A percentile compares a stretch with the other conserved stretches of the same genome.
These are phyloP conservation scores for Aspergillus bridgeri DNA, from an alignment of 495 filamentous ascomycete species.

Conservation along the genomic window DNA sequence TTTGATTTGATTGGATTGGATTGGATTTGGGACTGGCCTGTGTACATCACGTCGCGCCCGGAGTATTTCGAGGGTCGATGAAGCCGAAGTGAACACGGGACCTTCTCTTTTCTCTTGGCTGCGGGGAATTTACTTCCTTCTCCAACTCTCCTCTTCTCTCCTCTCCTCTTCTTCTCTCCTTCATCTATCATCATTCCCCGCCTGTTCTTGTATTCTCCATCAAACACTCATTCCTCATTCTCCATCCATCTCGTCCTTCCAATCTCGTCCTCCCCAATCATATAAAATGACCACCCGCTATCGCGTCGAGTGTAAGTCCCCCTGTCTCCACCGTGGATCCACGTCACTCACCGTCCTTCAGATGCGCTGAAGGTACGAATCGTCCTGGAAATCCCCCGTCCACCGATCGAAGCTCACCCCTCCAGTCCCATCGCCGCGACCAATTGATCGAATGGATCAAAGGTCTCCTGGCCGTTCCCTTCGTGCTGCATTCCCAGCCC, in stretches of 20 bases:
- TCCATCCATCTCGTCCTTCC: background rate
- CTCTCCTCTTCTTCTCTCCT: background rate
- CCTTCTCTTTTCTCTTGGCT: background rate
- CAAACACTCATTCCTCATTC: background rate
- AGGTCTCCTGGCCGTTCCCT: constrained; percentile 90
- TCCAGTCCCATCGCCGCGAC: constrained; percentile 75
- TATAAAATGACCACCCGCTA: constrained; percentile 79
- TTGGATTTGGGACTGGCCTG: too few species aligned
- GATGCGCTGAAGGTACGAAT: constrained; percentile 71
- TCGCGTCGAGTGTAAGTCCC: constrained; percentile 74
- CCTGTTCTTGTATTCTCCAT: background rate
- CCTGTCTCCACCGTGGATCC: constrained; percentile 1
- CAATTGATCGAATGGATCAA: constrained; percentile 81
- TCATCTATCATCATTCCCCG: background rate
- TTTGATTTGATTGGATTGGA: too few species aligned
- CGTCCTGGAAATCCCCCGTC: constrained; percentile 1
- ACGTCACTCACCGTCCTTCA: constrained; percentile 32
- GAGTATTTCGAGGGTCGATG: too few species aligned
- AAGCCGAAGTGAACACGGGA: too few species aligned
- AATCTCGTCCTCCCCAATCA: constrained; percentile 10
- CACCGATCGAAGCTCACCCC: background rate
- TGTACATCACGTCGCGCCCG: too few species aligned
- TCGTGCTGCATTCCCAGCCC: constrained; percentile 94
- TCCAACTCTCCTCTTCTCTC: background rate
- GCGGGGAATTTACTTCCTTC: background rate